These are phyloP conservation scores for Porphyra umbilicalis DNA, from an alignment of 31 red algal species.

Conservation along the genomic window DNA sequence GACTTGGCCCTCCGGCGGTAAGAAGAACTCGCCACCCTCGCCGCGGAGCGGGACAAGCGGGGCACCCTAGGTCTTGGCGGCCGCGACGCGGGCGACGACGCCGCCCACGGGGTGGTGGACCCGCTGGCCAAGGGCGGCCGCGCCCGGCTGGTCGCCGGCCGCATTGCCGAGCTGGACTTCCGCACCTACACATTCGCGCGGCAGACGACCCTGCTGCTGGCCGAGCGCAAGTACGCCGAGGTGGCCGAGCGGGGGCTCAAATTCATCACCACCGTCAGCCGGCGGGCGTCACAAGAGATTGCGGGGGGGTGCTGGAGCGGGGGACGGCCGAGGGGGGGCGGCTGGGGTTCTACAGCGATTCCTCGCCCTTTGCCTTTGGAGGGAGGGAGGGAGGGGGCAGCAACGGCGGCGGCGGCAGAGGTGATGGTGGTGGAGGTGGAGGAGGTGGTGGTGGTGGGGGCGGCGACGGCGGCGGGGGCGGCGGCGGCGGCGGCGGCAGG, in stretches of 20 bases:
- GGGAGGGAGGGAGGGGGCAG: background rate
- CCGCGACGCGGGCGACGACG: constrained; percentile 27
- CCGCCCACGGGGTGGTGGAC: constrained; percentile 27
- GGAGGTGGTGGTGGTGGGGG: no score
- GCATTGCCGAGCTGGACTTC: constrained; percentile 40
- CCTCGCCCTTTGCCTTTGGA: background rate
- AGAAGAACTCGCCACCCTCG: constrained; percentile 29
- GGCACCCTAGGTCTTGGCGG: constrained; percentile 20
- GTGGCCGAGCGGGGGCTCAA: constrained; percentile 60
- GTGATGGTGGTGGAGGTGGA: no score
- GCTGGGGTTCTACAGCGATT: background rate
- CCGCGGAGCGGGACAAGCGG: constrained; percentile 16
- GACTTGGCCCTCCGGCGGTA: constrained; percentile 46
- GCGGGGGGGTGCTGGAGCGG: background rate
- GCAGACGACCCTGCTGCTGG: constrained; percentile 22
- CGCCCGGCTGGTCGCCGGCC: constrained; percentile 4
- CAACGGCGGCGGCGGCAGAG: background rate
- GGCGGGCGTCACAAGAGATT: background rate
- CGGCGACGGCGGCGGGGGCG: no score
- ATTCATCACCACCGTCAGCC: constrained; percentile 25
- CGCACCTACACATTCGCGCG: constrained; percentile 52
- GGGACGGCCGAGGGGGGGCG: background rate
- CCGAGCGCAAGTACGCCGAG: constrained; percentile 47
- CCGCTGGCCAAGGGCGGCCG: constrained; percentile 26
- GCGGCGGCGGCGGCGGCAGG: no score